These are phyloP conservation scores for Trichosporon ovoides DNA, from an alignment of 1,284 basidiomycete species.

Conservation along the genomic window DNA sequence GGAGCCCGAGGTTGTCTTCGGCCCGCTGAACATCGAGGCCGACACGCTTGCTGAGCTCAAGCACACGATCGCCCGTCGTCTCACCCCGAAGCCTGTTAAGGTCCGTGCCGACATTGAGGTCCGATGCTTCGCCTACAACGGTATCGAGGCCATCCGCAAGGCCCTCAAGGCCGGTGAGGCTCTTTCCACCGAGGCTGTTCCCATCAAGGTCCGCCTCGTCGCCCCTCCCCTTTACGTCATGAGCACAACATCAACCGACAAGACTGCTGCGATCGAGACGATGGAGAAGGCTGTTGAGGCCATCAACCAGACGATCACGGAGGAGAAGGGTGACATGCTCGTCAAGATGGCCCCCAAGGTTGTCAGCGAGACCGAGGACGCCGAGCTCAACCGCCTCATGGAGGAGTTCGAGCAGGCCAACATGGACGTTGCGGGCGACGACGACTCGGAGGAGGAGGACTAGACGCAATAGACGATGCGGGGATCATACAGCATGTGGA, in stretches of 20 bases:
- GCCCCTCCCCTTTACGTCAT: slow-evolving; percentile 97
- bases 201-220: slow-evolving; percentile 95
- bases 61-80: slow-evolving; percentile 83
- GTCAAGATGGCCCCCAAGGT: slow-evolving; percentile 99
- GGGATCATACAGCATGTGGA: slow-evolving; percentile 1
- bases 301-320: slow-evolving; percentile 78
- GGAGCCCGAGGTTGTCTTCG: slow-evolving; percentile 80
- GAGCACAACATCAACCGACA: slow-evolving; percentile 94
- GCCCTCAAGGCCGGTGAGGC: slow-evolving; percentile 83
- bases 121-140: slow-evolving; percentile 91
- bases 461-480: slow-evolving; percentile 5
- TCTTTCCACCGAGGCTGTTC: slow-evolving; percentile 80
- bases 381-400: slow-evolving; percentile 91
- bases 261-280: slow-evolving; percentile 85
- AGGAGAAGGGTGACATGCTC: slow-evolving; percentile 74
- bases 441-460: slow-evolving; percentile 53
- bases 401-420: slow-evolving; percentile 86
- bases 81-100: slow-evolving; percentile 98
- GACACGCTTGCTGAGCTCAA: slow-evolving; percentile 65
- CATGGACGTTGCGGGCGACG: slow-evolving; percentile 88
- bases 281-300: slow-evolving; percentile 89
- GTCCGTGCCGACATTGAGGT: slow-evolving; percentile 96
- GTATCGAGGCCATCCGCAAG: slow-evolving; percentile 96
- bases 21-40: slow-evolving; percentile 57
- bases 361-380: slow-evolving; percentile 92